These are phyloP conservation scores for Salix suchowensis DNA, from an alignment of 345 rosid species.

Conservation along the genomic window DNA sequence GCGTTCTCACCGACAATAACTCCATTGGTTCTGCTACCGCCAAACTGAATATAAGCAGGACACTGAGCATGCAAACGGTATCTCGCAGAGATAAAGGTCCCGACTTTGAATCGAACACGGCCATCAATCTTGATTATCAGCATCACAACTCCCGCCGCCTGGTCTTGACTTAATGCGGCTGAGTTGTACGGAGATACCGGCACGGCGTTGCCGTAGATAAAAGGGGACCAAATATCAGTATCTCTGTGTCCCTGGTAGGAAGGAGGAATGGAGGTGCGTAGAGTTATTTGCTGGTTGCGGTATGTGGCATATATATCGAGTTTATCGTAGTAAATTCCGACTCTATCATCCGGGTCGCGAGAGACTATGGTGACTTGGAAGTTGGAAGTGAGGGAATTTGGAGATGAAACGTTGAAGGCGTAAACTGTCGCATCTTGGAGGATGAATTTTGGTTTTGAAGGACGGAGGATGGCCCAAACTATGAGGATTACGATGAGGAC, in stretches of 20 bases:
- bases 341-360: constrained; percentile 70
- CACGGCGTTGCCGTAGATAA: constrained; percentile 53
- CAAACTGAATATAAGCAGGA: constrained; percentile 53
- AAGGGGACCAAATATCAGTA: constrained; percentile 73
- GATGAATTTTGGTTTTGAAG: constrained; percentile 69
- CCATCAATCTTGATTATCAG: constrained; percentile 70
- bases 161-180: constrained; percentile 43
- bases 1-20: constrained; percentile 51
- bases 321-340: constrained; percentile 83
- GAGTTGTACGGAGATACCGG: constrained; percentile 80
- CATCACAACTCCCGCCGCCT: constrained; percentile 39
- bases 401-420: constrained; percentile 69
- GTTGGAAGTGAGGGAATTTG: constrained; percentile 67
- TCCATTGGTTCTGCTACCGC: constrained; percentile 41
- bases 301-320: constrained; percentile 69
- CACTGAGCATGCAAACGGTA: constrained; percentile 68
- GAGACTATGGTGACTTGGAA: constrained; percentile 75
- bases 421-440: constrained; percentile 91
- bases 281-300: constrained; percentile 72
- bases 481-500: constrained; percentile 55
- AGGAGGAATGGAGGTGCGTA: constrained; percentile 43
- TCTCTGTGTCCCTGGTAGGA: constrained; percentile 67
- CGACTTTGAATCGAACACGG: constrained; percentile 79
- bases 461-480: constrained; percentile 83
- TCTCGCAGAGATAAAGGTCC: constrained; percentile 48